These are phyloP conservation scores for Gonapodya prolifera DNA, from an alignment of 192 early-diverging fungal species.

Conservation along the genomic window DNA sequence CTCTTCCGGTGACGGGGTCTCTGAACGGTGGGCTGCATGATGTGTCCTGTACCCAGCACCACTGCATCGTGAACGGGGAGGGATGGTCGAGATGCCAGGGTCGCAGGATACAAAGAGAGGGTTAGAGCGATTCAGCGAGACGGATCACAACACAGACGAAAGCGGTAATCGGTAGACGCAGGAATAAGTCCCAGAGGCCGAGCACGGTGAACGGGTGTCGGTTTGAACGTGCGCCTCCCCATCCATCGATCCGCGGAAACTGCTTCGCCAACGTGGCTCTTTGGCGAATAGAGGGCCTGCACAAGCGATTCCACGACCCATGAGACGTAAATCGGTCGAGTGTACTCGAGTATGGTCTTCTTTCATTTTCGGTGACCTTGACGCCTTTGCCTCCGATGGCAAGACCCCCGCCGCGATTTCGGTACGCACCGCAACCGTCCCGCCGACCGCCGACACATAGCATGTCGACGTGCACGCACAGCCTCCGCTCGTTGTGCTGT, in stretches of 20 bases:
- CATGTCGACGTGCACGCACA: not conserved
- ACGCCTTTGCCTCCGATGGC: not conserved
- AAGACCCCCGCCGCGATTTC: too few relatives aligned
- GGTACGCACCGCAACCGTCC: not conserved
- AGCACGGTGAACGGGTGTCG: not conserved
- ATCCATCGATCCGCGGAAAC: too few relatives aligned
- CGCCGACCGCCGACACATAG: not conserved
- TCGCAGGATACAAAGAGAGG: not conserved
- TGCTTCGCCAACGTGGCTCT: too few relatives aligned
- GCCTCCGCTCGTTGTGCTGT: not conserved
- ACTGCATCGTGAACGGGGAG: too few relatives aligned
- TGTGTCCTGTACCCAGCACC: not conserved
- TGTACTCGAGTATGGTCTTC: not conserved
- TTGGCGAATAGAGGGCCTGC: too few relatives aligned
- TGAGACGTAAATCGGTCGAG: not conserved
- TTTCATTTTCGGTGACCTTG: not conserved
- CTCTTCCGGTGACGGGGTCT: not conserved
- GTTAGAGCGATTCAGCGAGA: not conserved
- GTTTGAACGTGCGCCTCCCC: too few relatives aligned
- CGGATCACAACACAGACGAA: not conserved
- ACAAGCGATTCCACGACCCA: not conserved
- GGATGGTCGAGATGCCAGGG: not conserved
- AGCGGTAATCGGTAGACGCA: not conserved
- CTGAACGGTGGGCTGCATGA: not conserved
- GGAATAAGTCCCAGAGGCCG: not conserved